Percentiles rank a stretch among this genome's conserved stretches.
Evolutionary conservation across 768 basidiomycete genomes (phyloP).

Genomic region (Mycena filopes): DNA sequence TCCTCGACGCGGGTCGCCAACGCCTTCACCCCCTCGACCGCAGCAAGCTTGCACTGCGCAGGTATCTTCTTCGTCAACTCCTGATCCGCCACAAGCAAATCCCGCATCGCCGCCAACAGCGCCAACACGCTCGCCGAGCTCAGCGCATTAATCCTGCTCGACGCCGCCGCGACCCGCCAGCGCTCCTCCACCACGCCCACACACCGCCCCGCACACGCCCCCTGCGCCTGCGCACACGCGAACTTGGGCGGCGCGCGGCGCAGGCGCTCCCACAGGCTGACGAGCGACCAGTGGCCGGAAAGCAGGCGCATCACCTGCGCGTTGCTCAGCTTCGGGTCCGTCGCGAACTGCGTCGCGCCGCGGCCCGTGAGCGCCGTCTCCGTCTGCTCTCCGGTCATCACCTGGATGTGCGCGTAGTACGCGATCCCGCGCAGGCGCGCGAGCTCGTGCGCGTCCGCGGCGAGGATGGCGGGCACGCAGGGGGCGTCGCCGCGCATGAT

Average conservation of each 20-base stretch:
- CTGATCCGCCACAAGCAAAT: slow-evolving; percentile 45
- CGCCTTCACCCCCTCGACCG: slow-evolving; percentile 38
- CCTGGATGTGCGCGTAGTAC: slow-evolving; percentile 51
- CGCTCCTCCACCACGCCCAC: slow-evolving; percentile 43
- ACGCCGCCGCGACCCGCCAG: slow-evolving; percentile 46
- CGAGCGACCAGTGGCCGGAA: slow-evolving; percentile 50
- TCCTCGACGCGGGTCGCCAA: slow-evolving; percentile 33
- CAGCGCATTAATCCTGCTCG: slow-evolving; percentile 44
- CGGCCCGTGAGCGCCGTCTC: slow-evolving; percentile 35
- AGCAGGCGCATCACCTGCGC: slow-evolving; percentile 49
- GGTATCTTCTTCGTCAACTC: slow-evolving; percentile 43
- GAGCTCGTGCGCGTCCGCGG: slow-evolving; percentile 46
- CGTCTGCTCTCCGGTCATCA: slow-evolving; percentile 45
- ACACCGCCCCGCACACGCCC: slow-evolving; percentile 44
- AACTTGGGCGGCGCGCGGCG: slow-evolving; percentile 43
- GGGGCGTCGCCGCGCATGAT: slow-evolving; percentile 44
- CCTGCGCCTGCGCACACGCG: slow-evolving; percentile 30
- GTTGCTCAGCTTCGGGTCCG: slow-evolving; percentile 49
- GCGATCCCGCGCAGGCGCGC: slow-evolving; percentile 46
- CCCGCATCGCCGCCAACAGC: slow-evolving; percentile 44
- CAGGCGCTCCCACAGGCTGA: slow-evolving; percentile 48
- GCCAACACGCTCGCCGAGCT: slow-evolving; percentile 46
- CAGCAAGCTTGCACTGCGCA: slow-evolving; percentile 44
- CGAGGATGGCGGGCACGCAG: slow-evolving; percentile 50
- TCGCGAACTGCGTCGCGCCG: slow-evolving; percentile 46